Evolutionary conservation across 768 basidiomycete genomes (phyloP).

Genomic region (Boletus coccyginus): DNA sequence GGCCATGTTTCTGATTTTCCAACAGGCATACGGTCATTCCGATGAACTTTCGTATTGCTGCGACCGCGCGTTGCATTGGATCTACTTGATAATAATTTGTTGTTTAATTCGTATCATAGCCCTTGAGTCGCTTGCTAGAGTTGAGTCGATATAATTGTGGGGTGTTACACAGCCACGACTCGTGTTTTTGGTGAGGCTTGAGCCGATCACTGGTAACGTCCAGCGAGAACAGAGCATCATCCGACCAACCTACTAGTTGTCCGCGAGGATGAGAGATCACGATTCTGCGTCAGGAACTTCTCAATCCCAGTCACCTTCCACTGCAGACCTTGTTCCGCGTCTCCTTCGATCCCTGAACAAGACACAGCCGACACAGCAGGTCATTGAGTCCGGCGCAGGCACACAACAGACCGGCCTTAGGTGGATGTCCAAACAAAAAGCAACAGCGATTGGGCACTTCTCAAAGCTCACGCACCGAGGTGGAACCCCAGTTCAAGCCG

Average conservation of each 20-base stretch:
- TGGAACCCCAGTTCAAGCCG: slow-evolving; percentile 1
- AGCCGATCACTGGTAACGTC: neutral
- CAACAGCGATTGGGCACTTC: slow-evolving; percentile 14
- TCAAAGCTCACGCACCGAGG: slow-evolving; percentile 15
- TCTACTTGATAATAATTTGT: slow-evolving; percentile 18
- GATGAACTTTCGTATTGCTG: slow-evolving; percentile 73
- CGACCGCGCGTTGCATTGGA: slow-evolving; percentile 69
- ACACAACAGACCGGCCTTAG: slow-evolving; percentile 4
- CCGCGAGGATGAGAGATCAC: slow-evolving; percentile 5
- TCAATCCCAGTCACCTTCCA: neutral
- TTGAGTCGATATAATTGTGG: neutral
- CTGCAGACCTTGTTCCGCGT: slow-evolving; percentile 4
- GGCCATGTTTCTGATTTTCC: slow-evolving; percentile 9
- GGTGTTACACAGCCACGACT: slow-evolving; percentile 14
- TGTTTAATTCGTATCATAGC: neutral
- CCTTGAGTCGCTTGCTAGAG: neutral
- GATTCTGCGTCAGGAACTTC: neutral
- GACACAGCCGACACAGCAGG: slow-evolving; percentile 15
- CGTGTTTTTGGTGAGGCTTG: neutral
- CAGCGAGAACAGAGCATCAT: neutral
- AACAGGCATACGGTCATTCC: slow-evolving; percentile 73
- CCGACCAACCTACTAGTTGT: neutral
- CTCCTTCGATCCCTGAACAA: slow-evolving; percentile 22
- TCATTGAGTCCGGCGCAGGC: neutral
- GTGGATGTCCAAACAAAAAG: slow-evolving; percentile 17